Base-by-base conservation (phyloP, 768 basidiomycete genomes). In the Xanthoconium purpureum region DNA sequence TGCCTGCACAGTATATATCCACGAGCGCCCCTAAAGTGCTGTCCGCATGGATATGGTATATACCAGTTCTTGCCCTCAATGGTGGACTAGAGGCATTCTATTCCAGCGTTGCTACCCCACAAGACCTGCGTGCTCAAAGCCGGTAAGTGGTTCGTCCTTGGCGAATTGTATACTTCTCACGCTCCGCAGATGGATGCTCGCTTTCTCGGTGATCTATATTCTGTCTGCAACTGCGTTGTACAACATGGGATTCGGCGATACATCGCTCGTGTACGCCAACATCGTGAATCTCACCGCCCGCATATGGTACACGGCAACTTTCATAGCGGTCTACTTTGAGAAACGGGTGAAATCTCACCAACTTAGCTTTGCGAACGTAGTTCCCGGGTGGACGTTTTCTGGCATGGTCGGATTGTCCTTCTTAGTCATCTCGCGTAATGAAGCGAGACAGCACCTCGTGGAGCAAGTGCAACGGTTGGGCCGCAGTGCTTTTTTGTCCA, bases 1-100 rank as follows among this genome's bases (percentile, higher is more conserved):
- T 98, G 9, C 94, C 90, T 18, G 72, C 65, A 20, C 78, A 81
- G 57, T 91, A 91, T 71, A 76, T 84, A 36, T 65, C 77, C 40
- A 94, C 94, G 1, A 91, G 90, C 42, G 94, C 95, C 0, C 88
- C 92, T 0, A 60, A 72, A 14, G 88, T 96, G 37, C 82, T 99
- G 7, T 71, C 74, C 13, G 84, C 87, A 1, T 99, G 94, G 83
- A 72, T 92, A 24, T 88, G 83, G 77, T 96, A 95, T 63, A 87
- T 98, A 61, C 97, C 97, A 1, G 80, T 89, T 20, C 80, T 99
- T 65, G 89, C 89, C 6, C 73, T 93, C 61, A 99, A 99, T 66
- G 97, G 97, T 3, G 82, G 91, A 0, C 74, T 96, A 17, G 97
- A 99, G 68, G 92, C 95, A 0, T 95, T 97, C 71, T 78, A 96